Conservation (phyloP, 176 grass and related monocot genomes). For the Bromus sterilis region DNA sequence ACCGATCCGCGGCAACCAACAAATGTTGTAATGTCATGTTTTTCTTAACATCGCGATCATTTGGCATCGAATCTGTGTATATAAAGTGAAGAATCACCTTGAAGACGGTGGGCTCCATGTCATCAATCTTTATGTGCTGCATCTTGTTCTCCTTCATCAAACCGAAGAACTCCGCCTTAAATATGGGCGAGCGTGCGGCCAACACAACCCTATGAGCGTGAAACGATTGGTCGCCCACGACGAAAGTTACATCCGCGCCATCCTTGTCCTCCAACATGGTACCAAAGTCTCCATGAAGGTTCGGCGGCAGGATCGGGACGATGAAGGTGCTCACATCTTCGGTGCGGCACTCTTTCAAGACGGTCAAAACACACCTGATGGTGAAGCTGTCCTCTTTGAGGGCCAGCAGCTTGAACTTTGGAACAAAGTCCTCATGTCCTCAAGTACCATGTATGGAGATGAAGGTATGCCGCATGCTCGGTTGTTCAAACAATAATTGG, state of each 20-base stretch:
- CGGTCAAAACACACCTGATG: not conserved
- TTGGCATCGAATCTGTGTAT: not conserved
- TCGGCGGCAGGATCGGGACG: not conserved
- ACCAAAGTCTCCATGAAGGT: not conserved
- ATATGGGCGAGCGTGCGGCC: not conserved
- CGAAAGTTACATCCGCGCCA: not conserved
- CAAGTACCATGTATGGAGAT: fast-evolving
- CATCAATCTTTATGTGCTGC: not conserved
- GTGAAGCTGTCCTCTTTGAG: not conserved
- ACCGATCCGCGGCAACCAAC: slow-evolving; percentile 7
- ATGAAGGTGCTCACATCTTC: not conserved
- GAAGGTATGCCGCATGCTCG: not conserved
- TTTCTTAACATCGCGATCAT: not conserved
- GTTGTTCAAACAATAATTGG: not conserved
- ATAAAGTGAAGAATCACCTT: slow-evolving; percentile 8
- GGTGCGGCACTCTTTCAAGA: not conserved
- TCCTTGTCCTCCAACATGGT: not conserved
- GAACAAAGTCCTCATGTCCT: not conserved
- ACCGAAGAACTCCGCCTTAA: slow-evolving; percentile 3
- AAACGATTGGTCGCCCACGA: not conserved
- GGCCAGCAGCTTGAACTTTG: not conserved
- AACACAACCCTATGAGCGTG: not conserved
- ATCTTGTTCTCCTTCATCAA: not conserved
- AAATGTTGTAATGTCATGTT: not conserved
- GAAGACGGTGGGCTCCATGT: not conserved